Evolutionary conservation across 2,329 filamentous ascomycete genomes (phyloP).

Genomic region (Cercospora berteroae): DNA sequence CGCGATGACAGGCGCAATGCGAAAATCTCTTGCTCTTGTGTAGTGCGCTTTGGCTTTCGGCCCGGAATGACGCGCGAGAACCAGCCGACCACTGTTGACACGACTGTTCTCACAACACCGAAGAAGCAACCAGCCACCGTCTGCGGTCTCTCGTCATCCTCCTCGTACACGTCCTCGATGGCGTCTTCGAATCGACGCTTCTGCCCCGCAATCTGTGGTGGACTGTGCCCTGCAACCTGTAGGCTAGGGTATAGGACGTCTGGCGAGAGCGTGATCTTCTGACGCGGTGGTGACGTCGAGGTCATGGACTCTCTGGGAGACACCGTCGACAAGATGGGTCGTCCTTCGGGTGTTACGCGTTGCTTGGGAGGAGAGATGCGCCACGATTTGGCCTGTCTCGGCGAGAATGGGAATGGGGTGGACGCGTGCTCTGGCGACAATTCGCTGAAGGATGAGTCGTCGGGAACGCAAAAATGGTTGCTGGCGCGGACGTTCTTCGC

Average conservation of each 20-base stretch:
- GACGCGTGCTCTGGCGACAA: constrained; percentile 13
- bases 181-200: constrained; percentile 4
- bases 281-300: neutral
- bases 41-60: neutral
- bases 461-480: constrained; percentile 7
- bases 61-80: neutral
- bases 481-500: neutral
- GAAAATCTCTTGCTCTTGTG: constrained; percentile 17
- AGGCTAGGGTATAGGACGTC: constrained; percentile 14
- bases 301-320: neutral
- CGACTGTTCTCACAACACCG: constrained; percentile 2
- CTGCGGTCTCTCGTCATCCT: neutral
- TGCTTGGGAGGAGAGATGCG: constrained; percentile 9
- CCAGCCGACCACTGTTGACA: neutral
- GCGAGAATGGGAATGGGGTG: constrained; percentile 7
- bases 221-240: neutral
- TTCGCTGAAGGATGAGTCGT: constrained; percentile 13
- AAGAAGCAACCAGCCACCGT: constrained; percentile 8
- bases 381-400: neutral
- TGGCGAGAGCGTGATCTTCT: neutral
- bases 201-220: constrained; percentile 3
- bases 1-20: constrained; percentile 18
- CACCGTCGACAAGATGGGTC: constrained; percentile 7
- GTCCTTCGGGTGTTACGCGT: neutral
- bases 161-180: constrained; percentile 1